Conservation (phyloP, 306 rosid genomes). For the Biancaea sappan region DNA sequence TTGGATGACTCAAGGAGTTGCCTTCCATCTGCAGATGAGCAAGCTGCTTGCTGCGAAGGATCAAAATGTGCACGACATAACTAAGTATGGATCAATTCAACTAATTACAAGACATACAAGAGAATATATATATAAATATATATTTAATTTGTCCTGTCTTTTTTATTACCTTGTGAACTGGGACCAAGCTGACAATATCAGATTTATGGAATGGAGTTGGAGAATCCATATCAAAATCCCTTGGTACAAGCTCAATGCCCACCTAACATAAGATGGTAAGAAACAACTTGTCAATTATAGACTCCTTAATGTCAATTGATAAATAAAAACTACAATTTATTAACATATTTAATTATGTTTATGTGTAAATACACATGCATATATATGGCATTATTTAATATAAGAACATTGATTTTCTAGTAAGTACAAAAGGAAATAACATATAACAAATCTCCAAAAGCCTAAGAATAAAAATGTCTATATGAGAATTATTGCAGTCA, state of each 20-base stretch:
- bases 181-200: conserved; percentile 89
- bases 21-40: conserved; percentile 99
- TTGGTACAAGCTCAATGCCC: conserved; percentile 92
- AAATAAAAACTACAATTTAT: conserved; percentile 10
- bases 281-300: conserved; percentile 29
- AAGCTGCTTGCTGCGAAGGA: conserved; percentile 94
- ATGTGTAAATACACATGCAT: not conserved
- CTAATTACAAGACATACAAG: conserved; percentile 16
- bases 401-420: not conserved
- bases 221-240: conserved; percentile 94
- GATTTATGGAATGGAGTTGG: conserved; percentile 73
- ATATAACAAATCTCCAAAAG: conserved; percentile 4
- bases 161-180: conserved; percentile 84
- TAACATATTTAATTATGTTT: conserved; percentile 1
- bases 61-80: conserved; percentile 30
- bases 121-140: conserved; percentile 27
- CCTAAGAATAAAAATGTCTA: not conserved
- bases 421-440: not conserved
- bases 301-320: conserved; percentile 27
- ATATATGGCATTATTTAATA: not conserved
- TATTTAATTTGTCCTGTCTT: conserved; percentile 31
- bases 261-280: conserved; percentile 53
- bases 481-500: conserved; percentile 13
- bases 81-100: conserved; percentile 30
- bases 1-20: conserved; percentile 95